These are phyloP conservation scores for Ceratocystis eucalypticola DNA, from an alignment of 2,329 filamentous ascomycete species.

Conservation along the genomic window DNA sequence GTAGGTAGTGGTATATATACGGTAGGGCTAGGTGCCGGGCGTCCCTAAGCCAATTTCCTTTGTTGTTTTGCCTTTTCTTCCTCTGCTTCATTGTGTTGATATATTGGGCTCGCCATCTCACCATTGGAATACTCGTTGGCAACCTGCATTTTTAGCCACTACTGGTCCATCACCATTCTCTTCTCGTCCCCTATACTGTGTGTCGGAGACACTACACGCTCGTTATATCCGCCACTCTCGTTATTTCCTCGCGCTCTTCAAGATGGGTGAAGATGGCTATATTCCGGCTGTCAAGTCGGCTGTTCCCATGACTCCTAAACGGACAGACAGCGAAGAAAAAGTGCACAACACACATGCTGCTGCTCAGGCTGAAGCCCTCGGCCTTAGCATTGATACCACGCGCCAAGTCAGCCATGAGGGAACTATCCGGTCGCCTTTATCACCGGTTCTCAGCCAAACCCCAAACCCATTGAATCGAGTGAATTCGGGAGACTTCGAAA, in stretches of 20 bases:
- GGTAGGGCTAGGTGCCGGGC: neutral
- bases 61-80: neutral
- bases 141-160: neutral
- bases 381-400: constrained; percentile 16
- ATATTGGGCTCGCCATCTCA: neutral
- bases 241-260: neutral
- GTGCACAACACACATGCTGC: constrained; percentile 12
- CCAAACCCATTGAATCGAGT: constrained; percentile 17
- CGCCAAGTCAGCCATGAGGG: constrained; percentile 12
- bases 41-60: neutral
- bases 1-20: constrained; percentile 1
- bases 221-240: neutral
- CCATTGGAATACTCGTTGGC: neutral
- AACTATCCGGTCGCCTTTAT: constrained; percentile 15
- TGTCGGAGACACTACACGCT: neutral
- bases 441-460: constrained; percentile 16
- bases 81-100: neutral
- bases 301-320: constrained; percentile 3
- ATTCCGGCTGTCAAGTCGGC: constrained; percentile 8
- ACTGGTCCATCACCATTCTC: neutral
- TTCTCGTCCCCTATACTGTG: neutral
- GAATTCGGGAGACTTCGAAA: constrained; percentile 20
- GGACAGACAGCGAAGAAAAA: constrained; percentile 14
- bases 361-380: constrained; percentile 13
- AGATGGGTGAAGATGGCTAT: constrained; percentile 17